Evolutionary conservation across 306 rosid genomes (phyloP).

Genomic region (Cicer chorassanicum): DNA sequence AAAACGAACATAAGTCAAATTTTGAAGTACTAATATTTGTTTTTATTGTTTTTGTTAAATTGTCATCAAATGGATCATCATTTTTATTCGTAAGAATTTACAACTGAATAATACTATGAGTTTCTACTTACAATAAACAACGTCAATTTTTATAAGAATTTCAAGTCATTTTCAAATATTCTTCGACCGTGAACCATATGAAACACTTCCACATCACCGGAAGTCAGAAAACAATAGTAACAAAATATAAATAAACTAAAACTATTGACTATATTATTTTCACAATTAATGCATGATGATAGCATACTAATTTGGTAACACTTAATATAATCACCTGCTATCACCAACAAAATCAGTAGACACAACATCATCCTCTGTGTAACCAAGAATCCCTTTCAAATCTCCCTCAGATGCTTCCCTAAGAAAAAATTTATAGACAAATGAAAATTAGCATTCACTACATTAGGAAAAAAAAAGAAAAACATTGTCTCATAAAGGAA

Average conservation of each 20-base stretch:
- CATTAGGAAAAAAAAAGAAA: background rate
- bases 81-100: background rate
- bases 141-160: background rate
- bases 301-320: constrained; percentile 1
- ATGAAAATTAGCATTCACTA: background rate
- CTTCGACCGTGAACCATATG: background rate
- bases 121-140: too few relatives aligned
- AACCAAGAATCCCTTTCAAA: constrained; percentile 79
- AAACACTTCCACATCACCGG: background rate
- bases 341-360: constrained; percentile 83
- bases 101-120: background rate
- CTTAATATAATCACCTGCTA: constrained; percentile 60
- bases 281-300: background rate
- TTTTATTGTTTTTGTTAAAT: background rate
- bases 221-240: background rate
- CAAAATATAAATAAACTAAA: background rate
- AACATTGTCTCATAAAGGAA: background rate
- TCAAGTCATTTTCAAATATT: background rate
- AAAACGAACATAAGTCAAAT: background rate
- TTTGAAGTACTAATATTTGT: background rate
- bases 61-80: background rate
- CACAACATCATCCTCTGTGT: constrained; percentile 83
- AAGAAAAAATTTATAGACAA: background rate
- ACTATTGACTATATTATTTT: background rate
- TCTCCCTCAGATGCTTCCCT: constrained; percentile 82